Evolutionary conservation across 192 early-diverging fungal genomes (phyloP).

Genomic region (Mortierella alpina): DNA sequence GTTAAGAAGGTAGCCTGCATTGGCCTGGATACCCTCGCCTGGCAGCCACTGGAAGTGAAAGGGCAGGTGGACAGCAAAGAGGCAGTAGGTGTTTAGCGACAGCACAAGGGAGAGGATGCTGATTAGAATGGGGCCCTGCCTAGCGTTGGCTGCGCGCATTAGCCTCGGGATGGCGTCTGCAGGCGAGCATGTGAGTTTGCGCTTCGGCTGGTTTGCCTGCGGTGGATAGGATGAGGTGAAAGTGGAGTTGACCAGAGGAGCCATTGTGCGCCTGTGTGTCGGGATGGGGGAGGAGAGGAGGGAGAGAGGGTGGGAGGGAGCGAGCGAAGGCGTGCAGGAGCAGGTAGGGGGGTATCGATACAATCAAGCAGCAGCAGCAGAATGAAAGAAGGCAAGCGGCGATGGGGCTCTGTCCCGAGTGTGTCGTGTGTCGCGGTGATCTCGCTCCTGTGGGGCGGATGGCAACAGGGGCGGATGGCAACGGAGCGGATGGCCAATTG

Average conservation of each 20-base stretch:
- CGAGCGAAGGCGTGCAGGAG: no score
- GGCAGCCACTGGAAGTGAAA: slow-evolving; percentile 54
- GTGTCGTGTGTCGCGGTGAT: no score
- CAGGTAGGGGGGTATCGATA: no score
- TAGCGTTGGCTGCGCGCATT: slow-evolving; percentile 33
- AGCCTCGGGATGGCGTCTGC: slow-evolving; percentile 11
- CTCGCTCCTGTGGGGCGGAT: no score
- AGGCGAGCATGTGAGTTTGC: slow-evolving; percentile 1
- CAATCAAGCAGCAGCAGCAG: no score
- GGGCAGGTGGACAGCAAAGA: slow-evolving; percentile 61
- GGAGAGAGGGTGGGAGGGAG: neutral
- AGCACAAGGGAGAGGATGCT: slow-evolving; percentile 56
- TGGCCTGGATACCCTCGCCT: slow-evolving; percentile 31
- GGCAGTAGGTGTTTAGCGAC: slow-evolving; percentile 50
- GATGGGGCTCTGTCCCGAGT: no score
- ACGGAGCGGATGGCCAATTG: no score
- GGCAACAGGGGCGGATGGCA: no score
- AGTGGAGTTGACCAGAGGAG: no score
- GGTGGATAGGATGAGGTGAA: no score
- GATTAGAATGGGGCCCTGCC: slow-evolving; percentile 61
- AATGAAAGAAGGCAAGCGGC: no score
- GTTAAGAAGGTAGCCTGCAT: slow-evolving; percentile 20
- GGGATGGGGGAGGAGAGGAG: neutral
- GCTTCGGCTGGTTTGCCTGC: neutral
- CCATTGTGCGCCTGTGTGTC: no score